phyloP scores from a whole-genome alignment of 768 basidiomycete species.

The Lactarius hengduanensis region DNA sequence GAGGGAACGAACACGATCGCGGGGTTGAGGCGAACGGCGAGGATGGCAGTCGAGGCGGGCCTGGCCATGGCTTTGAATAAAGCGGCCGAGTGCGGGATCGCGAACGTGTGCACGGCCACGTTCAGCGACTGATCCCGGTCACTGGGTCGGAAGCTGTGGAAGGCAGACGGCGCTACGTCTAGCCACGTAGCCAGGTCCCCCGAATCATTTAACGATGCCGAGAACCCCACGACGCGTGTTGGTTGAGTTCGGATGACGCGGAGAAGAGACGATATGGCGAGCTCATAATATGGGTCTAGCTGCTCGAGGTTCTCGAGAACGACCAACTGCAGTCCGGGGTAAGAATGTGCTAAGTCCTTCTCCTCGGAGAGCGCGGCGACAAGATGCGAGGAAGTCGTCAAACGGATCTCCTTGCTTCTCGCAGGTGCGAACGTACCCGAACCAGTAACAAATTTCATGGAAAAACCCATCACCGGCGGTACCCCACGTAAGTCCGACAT shows the following conservation, averaged over 20 bases:
- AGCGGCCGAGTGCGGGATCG: conserved; percentile 80
- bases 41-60: conserved; percentile 79
- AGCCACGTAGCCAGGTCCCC: conserved; percentile 84
- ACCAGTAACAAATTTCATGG: conserved; percentile 38
- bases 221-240: conserved; percentile 75
- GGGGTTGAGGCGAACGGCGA: conserved; percentile 43
- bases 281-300: conserved; percentile 77
- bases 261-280: conserved; percentile 71
- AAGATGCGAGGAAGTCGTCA: conserved; percentile 55
- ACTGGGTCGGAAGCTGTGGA: conserved; percentile 77
- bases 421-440: conserved; percentile 39
- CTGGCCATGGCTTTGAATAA: conserved; percentile 92
- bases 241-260: conserved; percentile 58
- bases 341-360: conserved; percentile 29
- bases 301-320: conserved; percentile 86
- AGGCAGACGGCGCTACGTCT: conserved; percentile 55
- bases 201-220: conserved; percentile 77
- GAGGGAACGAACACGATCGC: conserved; percentile 90
- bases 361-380: conserved; percentile 44
- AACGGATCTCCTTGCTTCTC: conserved; percentile 47
- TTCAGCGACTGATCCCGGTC: conserved; percentile 80
- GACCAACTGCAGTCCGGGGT: conserved; percentile 57
- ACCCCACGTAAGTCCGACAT: conserved; percentile 50
- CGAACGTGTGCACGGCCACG: conserved; percentile 72
- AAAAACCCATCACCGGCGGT: conserved; percentile 42